Evolutionary conservation across 2,329 filamentous ascomycete genomes (phyloP).

Genomic region (Ilyonectria robusta): DNA sequence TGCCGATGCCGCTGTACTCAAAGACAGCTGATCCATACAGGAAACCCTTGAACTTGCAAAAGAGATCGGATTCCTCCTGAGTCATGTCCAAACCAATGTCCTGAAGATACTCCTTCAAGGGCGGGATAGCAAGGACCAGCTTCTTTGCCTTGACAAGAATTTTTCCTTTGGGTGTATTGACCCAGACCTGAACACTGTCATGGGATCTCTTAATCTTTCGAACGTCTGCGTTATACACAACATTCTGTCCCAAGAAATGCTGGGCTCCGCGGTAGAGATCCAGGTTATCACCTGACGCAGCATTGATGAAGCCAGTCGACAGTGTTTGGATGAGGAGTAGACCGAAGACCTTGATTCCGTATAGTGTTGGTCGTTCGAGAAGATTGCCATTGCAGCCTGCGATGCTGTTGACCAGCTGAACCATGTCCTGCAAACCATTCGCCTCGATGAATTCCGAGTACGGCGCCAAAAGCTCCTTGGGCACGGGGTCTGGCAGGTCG

Average conservation of each 20-base stretch:
- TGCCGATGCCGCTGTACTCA: no score
- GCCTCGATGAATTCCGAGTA: slow-evolving; percentile 17
- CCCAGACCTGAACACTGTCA: no score
- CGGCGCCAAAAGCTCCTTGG: slow-evolving; percentile 15
- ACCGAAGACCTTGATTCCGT: slow-evolving; percentile 18
- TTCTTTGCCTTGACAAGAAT: slow-evolving; percentile 29
- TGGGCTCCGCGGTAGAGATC: slow-evolving; percentile 14
- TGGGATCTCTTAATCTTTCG: no score
- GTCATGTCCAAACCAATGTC: slow-evolving; percentile 28
- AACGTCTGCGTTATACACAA: slow-evolving; percentile 2
- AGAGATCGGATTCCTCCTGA: slow-evolving; percentile 15
- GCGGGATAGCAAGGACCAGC: slow-evolving; percentile 38
- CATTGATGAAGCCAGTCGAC: slow-evolving; percentile 5
- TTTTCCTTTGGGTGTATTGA: not conserved
- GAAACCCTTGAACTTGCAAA: slow-evolving; percentile 31
- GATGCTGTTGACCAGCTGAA: slow-evolving; percentile 9
- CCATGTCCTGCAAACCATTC: slow-evolving; percentile 1
- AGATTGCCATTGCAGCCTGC: slow-evolving; percentile 9
- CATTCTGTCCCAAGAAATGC: not conserved
- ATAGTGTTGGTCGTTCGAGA: slow-evolving; percentile 2
- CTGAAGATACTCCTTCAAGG: slow-evolving; percentile 19
- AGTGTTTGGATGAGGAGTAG: not conserved
- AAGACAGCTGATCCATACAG: slow-evolving; percentile 32
- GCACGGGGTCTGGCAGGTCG: slow-evolving; percentile 6
- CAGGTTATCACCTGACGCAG: slow-evolving; percentile 14